A percentile compares a stretch with the other conserved stretches of the same genome.
Conservation (phyloP, 2,329 filamentous ascomycete species). For the Sporothrix humicola region DNA sequence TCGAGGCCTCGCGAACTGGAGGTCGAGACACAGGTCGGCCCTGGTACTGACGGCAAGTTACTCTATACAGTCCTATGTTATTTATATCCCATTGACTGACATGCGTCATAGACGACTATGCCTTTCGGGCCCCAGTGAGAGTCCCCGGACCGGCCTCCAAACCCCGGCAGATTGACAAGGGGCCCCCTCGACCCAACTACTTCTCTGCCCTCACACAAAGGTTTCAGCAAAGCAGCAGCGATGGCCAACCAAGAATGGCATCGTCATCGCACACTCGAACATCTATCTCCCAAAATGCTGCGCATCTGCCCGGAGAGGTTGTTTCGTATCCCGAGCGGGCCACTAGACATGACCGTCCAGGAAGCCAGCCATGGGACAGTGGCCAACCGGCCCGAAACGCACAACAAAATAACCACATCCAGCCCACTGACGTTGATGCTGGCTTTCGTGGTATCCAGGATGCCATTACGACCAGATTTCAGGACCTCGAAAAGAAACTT, state of each 20-base stretch:
- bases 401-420: background rate
- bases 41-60: background rate
- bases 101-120: background rate
- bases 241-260: background rate
- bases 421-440: background rate
- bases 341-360: background rate
- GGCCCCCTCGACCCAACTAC: conserved; percentile 7
- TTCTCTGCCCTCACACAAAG: conserved; percentile 33
- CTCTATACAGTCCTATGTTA: too few relatives aligned
- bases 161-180: background rate
- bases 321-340: background rate
- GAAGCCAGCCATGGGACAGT: conserved; percentile 1
- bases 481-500: conserved; percentile 31
- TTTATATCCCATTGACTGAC: background rate
- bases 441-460: conserved; percentile 31
- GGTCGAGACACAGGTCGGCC: background rate
- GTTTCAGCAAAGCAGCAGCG: background rate
- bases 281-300: background rate
- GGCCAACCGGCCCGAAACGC: background rate
- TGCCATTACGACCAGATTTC: conserved; percentile 33
- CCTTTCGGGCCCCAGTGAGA: too few relatives aligned
- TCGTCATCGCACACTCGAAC: background rate
- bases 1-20: background rate
- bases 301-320: background rate
- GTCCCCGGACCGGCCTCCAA: background rate